Percentiles rank a stretch among this genome's conserved stretches.
Conservation (phyloP, 2,329 filamentous ascomycete genomes). For the Fusarium metavorans region DNA sequence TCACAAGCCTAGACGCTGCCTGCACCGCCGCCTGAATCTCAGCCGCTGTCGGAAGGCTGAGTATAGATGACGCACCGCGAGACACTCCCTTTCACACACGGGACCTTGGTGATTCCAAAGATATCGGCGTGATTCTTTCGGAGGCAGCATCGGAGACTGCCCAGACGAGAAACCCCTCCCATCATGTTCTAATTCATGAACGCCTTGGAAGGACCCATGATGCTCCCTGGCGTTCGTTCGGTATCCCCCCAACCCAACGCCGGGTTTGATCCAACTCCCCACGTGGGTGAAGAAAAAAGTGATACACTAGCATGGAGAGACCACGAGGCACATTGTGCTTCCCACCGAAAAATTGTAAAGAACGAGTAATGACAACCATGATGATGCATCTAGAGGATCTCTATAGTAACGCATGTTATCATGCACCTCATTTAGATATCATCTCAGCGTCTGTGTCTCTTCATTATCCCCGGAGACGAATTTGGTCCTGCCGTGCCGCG, state of each 20-base stretch:
- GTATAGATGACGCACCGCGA: conserved; percentile 17
- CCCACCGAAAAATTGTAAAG: background rate
- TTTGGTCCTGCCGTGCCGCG: background rate
- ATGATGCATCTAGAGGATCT: background rate
- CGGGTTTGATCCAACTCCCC: background rate
- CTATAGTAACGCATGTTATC: background rate
- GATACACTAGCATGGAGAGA: background rate
- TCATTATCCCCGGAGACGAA: background rate
- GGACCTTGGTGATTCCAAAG: conserved; percentile 7
- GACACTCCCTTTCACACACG: background rate
- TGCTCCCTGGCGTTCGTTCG: background rate
- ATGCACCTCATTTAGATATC: background rate
- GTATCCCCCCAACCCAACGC: background rate
- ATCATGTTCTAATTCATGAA: background rate
- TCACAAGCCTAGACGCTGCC: background rate
- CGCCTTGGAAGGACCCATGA: background rate
- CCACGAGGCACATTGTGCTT: background rate
- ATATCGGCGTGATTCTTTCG: background rate
- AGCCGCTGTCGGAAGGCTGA: conserved; percentile 24
- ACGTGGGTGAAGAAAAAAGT: background rate
- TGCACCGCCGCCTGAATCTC: conserved; percentile 28
- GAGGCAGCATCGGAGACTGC: background rate
- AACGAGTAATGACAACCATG: background rate
- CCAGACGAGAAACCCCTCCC: background rate
- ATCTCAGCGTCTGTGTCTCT: background rate